These are phyloP conservation scores for Fusarium marasasianum DNA, from an alignment of 2,329 filamentous ascomycete genomes.

Conservation along the genomic window DNA sequence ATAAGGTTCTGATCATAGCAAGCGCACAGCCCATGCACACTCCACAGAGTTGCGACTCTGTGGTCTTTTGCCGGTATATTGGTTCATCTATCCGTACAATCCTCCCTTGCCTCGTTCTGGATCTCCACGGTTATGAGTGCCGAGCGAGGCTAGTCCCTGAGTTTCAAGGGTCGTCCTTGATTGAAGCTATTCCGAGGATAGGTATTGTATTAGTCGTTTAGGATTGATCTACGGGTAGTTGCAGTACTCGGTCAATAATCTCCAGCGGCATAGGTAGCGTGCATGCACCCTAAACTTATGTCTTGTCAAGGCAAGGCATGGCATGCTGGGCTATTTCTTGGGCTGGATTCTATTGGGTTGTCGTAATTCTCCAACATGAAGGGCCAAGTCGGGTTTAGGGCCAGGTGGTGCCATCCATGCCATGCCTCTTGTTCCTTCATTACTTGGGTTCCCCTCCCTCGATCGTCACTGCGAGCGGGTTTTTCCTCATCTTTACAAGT, in stretches of 20 bases:
- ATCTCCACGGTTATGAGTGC: not conserved
- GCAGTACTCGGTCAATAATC: not conserved
- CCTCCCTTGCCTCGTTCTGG: not conserved
- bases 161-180: not conserved
- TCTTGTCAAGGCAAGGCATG: constrained; percentile 4
- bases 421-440: constrained; percentile 1
- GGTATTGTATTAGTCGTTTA: not conserved
- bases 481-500: constrained; percentile 15
- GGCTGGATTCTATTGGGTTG: constrained; percentile 6
- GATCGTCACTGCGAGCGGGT: constrained; percentile 8
- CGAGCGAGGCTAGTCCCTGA: constrained; percentile 5
- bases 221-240: constrained; percentile 9
- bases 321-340: not conserved
- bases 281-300: not conserved
- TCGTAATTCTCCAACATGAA: constrained; percentile 14
- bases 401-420: constrained; percentile 15
- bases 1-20: constrained; percentile 31
- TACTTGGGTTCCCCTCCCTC: constrained; percentile 25
- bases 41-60: constrained; percentile 22
- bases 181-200: not conserved
- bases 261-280: not conserved
- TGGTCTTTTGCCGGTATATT: not conserved
- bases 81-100: constrained; percentile 7
- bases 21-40: constrained; percentile 20
- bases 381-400: constrained; percentile 26